Evolutionary conservation across 225 moss, liverwort and hornwort species (phyloP).

Genomic region (Neckera pumila): DNA sequence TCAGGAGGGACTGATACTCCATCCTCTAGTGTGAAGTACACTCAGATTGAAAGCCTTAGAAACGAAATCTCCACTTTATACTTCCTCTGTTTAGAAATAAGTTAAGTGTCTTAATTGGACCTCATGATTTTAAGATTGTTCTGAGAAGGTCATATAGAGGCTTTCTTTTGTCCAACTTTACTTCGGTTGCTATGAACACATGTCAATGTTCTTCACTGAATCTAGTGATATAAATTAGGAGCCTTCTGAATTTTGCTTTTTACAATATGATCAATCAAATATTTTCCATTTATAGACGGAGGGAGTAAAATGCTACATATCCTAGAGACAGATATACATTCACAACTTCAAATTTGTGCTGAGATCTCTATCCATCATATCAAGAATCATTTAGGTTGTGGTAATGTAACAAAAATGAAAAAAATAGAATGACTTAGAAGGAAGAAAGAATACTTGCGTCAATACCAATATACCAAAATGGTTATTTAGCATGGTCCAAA

Average conservation of each 20-base stretch:
- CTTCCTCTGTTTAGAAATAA: rapidly evolving
- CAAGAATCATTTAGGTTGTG: not conserved
- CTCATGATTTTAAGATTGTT: not conserved
- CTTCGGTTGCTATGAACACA: not conserved
- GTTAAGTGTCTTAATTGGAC: too few species aligned
- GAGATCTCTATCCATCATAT: not conserved
- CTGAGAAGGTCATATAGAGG: rapidly evolving
- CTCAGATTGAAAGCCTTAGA: not conserved
- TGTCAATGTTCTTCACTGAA: not conserved
- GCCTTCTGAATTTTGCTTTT: not conserved
- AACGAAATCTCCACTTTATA: not conserved
- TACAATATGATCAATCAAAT: not conserved
- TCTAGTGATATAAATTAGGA: not conserved
- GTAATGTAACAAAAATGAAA: too few species aligned
- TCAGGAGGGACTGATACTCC: too few species aligned
- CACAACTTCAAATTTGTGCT: not conserved
- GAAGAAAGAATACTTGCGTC: rapidly evolving
- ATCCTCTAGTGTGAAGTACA: too few species aligned
- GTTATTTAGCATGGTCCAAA: too few species aligned
- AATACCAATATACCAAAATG: not conserved
- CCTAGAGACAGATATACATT: not conserved
- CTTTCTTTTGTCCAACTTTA: not conserved
- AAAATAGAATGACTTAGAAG: not conserved
- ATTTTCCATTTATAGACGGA: rapidly evolving
- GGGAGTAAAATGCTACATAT: not conserved